Percentiles rank a stretch among this genome's conserved stretches.
Conservation (phyloP, 805 yeast genomes). For the Huiozyma sinensis region DNA sequence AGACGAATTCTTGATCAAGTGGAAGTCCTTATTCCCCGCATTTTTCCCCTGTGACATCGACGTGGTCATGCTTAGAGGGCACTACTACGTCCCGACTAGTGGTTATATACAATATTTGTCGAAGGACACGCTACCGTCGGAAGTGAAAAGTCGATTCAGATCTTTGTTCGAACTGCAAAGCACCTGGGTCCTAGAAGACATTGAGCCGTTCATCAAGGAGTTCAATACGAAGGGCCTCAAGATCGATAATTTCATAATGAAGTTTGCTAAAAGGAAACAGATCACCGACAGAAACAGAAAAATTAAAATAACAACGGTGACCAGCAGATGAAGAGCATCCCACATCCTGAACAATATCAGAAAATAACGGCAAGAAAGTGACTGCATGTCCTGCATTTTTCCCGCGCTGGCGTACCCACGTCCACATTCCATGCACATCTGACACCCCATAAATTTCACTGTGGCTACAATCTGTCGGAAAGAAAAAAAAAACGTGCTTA, state of each 20-base stretch:
- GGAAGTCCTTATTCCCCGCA: constrained; percentile 56
- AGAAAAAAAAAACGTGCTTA: too few relatives aligned
- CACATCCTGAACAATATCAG: too few relatives aligned
- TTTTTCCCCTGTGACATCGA: constrained; percentile 52
- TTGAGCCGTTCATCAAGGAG: constrained; percentile 53
- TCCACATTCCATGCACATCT: too few relatives aligned
- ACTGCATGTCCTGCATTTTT: too few relatives aligned
- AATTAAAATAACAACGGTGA: not conserved
- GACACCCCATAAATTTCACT: too few relatives aligned
- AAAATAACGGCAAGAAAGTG: too few relatives aligned
- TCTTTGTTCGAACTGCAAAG: constrained; percentile 43
- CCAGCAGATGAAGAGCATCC: not conserved
- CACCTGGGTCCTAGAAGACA: constrained; percentile 51
- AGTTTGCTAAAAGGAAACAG: constrained; percentile 46
- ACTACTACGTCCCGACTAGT: constrained; percentile 38
- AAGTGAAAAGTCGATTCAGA: constrained; percentile 39
- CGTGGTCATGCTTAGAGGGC: constrained; percentile 43
- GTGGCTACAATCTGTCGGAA: too few relatives aligned
- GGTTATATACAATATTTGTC: constrained; percentile 51
- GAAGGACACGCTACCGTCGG: constrained; percentile 36
- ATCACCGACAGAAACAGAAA: constrained; percentile 18
- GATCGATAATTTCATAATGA: constrained; percentile 49
- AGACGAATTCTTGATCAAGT: constrained; percentile 50
- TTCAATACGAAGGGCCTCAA: constrained; percentile 43
- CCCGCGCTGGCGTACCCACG: too few relatives aligned